Percentiles rank a stretch among this genome's conserved stretches.
Evolutionary conservation across 352 stramenopile species (phyloP).

Genomic region (Phytopythium kandeliae): DNA sequence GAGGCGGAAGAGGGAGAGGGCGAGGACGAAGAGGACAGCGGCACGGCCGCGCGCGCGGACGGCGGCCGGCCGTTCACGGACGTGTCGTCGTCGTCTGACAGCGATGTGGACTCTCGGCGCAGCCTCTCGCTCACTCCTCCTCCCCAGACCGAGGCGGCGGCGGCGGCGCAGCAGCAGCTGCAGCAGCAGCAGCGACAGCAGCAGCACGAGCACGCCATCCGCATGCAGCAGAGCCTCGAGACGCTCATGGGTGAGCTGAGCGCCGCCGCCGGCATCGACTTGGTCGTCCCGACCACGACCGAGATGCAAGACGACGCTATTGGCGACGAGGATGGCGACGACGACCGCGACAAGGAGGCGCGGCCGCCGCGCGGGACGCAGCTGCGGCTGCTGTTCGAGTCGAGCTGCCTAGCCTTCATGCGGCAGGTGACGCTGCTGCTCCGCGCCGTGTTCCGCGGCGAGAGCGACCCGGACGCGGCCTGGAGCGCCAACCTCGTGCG

Average conservation of each 20-base stretch:
- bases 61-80: neutral
- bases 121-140: slow-evolving; percentile 5
- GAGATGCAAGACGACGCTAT: too few species aligned
- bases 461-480: slow-evolving; percentile 66
- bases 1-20: slow-evolving; percentile 38
- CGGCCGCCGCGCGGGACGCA: slow-evolving; percentile 37
- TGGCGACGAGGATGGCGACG: neutral
- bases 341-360: neutral
- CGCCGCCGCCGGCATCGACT: slow-evolving; percentile 31
- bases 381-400: slow-evolving; percentile 67
- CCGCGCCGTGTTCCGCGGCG: slow-evolving; percentile 70
- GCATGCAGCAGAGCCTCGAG: slow-evolving; percentile 42
- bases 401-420: slow-evolving; percentile 68
- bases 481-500: slow-evolving; percentile 80
- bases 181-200: slow-evolving; percentile 11
- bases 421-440: slow-evolving; percentile 71
- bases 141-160: neutral
- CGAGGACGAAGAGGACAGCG: slow-evolving; percentile 3
- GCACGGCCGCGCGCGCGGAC: too few species aligned
- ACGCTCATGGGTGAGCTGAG: slow-evolving; percentile 47
- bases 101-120: slow-evolving; percentile 8
- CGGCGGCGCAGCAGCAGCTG: neutral
- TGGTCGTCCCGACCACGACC: slow-evolving; percentile 7
- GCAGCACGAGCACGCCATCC: slow-evolving; percentile 13
- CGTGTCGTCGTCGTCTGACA: slow-evolving; percentile 2